Base-by-base conservation (phyloP, 2,329 filamentous ascomycete species). In the Leptographium radiaticola region DNA sequence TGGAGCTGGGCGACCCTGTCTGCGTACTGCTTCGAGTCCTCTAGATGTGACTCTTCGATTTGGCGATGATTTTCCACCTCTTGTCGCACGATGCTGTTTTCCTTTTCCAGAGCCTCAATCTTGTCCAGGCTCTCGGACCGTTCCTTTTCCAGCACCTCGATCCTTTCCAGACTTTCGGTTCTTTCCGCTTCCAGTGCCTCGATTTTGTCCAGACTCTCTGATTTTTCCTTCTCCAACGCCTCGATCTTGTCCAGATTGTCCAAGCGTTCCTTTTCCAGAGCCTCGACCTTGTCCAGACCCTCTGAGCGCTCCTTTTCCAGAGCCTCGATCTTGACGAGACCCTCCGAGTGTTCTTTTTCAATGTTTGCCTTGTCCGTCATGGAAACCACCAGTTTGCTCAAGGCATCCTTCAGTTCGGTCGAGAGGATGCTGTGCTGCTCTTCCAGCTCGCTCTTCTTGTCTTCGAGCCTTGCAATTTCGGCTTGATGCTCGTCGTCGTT, bases 21-120 rank as follows among this genome's bases (percentile, higher is more conserved):
- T 8, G 42, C 44, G n/a, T 33, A 12, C 30, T 46, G 30, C 44
- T 31, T 31, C 8, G 44, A 46, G 30, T 46, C 44, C 10, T 46
- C 12, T 4, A 31, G 25, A 46, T 46, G 16, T 2, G 44, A 31
- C 5, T 46, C 10, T 46, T 33, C 5, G 44, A n/a, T 31, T 33
- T 44, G 42, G 4, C 42, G 42, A 25, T 44, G 42, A 18, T 44
- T 44, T 5, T 44, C 42, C 11, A 46, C 15, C 12, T 51, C 54
- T 16, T 30, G 47, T 30, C 54, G 46, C 15, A 57, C 39, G 1
- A 31, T 47, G 8, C 20, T 13, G 38, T 56, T 59, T 9, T 49
- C 46, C n/a, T 51, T 25, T 34, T 49, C 33, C 18, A 49, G 47
- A 48, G 30, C 30, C 12, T 34, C 45, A 16, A 48, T 16, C 15